These are phyloP conservation scores for Ophiocytium majus DNA, from an alignment of 352 stramenopile species.

Conservation along the genomic window DNA sequence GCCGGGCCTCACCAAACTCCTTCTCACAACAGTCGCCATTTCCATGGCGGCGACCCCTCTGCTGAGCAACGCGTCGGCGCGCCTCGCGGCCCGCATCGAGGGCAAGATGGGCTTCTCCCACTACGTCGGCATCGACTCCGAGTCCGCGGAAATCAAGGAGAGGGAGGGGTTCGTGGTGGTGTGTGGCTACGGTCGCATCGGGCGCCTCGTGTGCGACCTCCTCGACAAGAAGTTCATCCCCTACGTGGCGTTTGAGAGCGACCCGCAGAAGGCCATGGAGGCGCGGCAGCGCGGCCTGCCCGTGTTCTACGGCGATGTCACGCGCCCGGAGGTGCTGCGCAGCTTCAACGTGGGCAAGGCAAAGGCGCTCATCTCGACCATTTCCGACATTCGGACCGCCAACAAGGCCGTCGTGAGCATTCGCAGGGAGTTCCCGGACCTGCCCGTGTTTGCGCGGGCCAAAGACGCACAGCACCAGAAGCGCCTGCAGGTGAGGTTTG, in stretches of 20 bases:
- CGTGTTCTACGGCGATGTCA: constrained; percentile 66
- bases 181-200: constrained; percentile 75
- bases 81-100: constrained; percentile 42
- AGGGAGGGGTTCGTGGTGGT: constrained; percentile 71
- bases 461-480: constrained; percentile 72
- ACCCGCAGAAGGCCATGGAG: constrained; percentile 75
- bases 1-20: constrained; percentile 66
- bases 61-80: constrained; percentile 61
- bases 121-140: constrained; percentile 70
- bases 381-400: constrained; percentile 66
- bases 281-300: constrained; percentile 65
- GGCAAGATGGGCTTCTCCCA: constrained; percentile 68
- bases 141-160: constrained; percentile 69
- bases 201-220: constrained; percentile 75
- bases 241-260: constrained; percentile 74
- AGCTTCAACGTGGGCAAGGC: constrained; percentile 76
- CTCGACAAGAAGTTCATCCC: constrained; percentile 76
- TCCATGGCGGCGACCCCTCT: constrained; percentile 77
- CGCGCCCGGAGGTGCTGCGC: constrained; percentile 70
- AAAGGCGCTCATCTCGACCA: constrained; percentile 72
- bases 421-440: constrained; percentile 70
- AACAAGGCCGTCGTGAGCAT: constrained; percentile 75
- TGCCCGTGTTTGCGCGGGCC: constrained; percentile 67
- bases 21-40: constrained; percentile 74
- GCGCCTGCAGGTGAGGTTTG: constrained; percentile 61